A percentile compares a stretch with the other conserved stretches of the same genome.
Evolutionary conservation across 306 rosid species (phyloP).

Genomic region (Glycine soja): DNA sequence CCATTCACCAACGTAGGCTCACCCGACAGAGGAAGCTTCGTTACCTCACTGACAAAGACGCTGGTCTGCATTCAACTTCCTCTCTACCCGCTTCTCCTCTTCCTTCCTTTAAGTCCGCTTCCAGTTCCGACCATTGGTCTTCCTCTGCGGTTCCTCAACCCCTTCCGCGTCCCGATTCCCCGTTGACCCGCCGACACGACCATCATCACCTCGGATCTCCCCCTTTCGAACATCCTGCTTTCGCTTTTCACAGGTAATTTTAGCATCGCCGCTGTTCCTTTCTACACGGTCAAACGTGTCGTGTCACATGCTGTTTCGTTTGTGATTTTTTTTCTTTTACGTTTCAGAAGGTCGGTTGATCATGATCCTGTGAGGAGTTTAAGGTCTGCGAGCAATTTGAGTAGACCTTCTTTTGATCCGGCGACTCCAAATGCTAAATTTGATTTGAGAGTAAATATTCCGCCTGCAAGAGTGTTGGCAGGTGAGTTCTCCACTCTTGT

Average conservation of each 20-base stretch:
- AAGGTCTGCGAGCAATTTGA: slow-evolving; percentile 49
- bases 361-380: slow-evolving; percentile 38
- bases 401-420: slow-evolving; percentile 48
- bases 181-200: slow-evolving; percentile 51
- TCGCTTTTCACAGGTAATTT: slow-evolving; percentile 56
- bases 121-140: slow-evolving; percentile 66
- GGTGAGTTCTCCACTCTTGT: slow-evolving; percentile 30
- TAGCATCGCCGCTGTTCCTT: not conserved
- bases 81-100: slow-evolving; percentile 61
- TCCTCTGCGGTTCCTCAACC: slow-evolving; percentile 68
- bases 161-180: slow-evolving; percentile 72
- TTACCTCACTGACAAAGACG: slow-evolving; percentile 53
- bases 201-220: slow-evolving; percentile 51
- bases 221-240: slow-evolving; percentile 16
- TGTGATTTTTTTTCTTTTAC: not conserved
- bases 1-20: slow-evolving; percentile 61
- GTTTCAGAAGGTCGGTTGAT: slow-evolving; percentile 59
- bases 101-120: slow-evolving; percentile 60
- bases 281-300: not conserved
- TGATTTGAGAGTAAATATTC: slow-evolving; percentile 52
- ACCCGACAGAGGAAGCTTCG: slow-evolving; percentile 75
- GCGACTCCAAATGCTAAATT: slow-evolving; percentile 19
- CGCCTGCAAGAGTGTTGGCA: slow-evolving; percentile 22
- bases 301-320: slow-evolving; percentile 5
- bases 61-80: slow-evolving; percentile 37